Evolutionary conservation across 1,284 basidiomycete species (phyloP), one percentile per base, ranked within the genome.

Genomic region (Cerrena zonata): DNA sequence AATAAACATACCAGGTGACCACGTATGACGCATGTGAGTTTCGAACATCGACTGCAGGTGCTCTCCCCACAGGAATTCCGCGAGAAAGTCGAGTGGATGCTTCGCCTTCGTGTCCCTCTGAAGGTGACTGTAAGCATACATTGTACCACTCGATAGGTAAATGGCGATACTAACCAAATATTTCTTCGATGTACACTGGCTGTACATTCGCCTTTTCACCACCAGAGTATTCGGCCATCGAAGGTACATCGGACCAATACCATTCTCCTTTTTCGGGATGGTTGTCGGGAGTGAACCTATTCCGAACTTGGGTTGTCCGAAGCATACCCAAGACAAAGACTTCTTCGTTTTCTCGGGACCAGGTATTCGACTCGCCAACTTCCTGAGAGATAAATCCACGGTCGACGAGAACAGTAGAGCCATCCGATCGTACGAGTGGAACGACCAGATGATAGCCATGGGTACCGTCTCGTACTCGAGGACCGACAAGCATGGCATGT

Each of bases 11-110:
- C 95, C 95, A 99, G 11, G 95, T 99, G 18, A 89, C 80, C 4
- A 95, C 91, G 67, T 99, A 99, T 4, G 93, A 94, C 7, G 92
- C 78, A 73, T 99, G 95, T 50, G 93, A 85, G 68, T 99, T 99
- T 39, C 96, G 79, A 46, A 99, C 71, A 63, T 98, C 92, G 40
- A 98, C 86, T 3, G 82, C 82, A 1, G 93, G 82, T 22, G 86
- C 71, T 48, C 93, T 80, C 24, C 96, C 95, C 37, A 99, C 75
- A 1, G 95, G 96, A 38, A 86, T 73, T 26, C 94, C 95, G 53
- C 82, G 81, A 4, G 76, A 69, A 34, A 95, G 66, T 50, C 80
- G 75, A 34, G 76, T 69, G 13, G 78, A 69, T 36, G 83, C 86
- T 58, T 94, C 80, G 47, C 85, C 80, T 42, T 82, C 77, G 62